Conservation (phyloP, 306 rosid genomes). For the Begonia fuchsioides region DNA sequence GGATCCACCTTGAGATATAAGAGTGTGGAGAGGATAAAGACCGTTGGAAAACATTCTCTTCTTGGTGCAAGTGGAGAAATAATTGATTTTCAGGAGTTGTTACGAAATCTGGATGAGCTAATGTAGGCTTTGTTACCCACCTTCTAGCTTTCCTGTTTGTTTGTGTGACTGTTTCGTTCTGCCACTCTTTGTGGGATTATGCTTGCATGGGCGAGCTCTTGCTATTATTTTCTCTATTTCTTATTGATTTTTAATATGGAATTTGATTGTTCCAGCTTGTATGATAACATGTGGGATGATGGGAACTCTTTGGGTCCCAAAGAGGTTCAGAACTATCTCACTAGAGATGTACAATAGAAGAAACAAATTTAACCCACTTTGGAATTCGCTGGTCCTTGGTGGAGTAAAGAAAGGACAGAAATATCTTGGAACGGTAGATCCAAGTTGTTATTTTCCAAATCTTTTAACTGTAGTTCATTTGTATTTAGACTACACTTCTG, state of each 20-base stretch:
- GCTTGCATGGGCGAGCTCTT: too few relatives aligned
- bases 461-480: slow-evolving; percentile 1
- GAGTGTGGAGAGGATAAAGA: slow-evolving; percentile 75
- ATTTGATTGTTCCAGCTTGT: slow-evolving; percentile 37
- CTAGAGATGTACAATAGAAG: slow-evolving; percentile 54
- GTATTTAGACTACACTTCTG: slow-evolving; percentile 6
- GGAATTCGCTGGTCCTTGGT: slow-evolving; percentile 54
- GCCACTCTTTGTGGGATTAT: too few relatives aligned
- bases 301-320: slow-evolving; percentile 57
- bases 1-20: slow-evolving; percentile 92
- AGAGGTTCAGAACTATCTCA: slow-evolving; percentile 49
- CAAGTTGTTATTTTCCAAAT: slow-evolving; percentile 3
- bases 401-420: slow-evolving; percentile 42
- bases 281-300: slow-evolving; percentile 78
- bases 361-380: slow-evolving; percentile 45
- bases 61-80: slow-evolving; percentile 95
- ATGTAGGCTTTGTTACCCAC: slow-evolving; percentile 30
- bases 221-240: too few relatives aligned
- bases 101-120: slow-evolving; percentile 68
- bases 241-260: slow-evolving; percentile 4
- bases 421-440: slow-evolving; percentile 62
- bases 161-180: too few relatives aligned
- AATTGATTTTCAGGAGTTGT: slow-evolving; percentile 84
- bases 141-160: too few relatives aligned
- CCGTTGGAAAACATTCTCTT: slow-evolving; percentile 81